Base-by-base conservation (phyloP, 2,329 filamentous ascomycete species). In the Fusarium tupiense region DNA sequence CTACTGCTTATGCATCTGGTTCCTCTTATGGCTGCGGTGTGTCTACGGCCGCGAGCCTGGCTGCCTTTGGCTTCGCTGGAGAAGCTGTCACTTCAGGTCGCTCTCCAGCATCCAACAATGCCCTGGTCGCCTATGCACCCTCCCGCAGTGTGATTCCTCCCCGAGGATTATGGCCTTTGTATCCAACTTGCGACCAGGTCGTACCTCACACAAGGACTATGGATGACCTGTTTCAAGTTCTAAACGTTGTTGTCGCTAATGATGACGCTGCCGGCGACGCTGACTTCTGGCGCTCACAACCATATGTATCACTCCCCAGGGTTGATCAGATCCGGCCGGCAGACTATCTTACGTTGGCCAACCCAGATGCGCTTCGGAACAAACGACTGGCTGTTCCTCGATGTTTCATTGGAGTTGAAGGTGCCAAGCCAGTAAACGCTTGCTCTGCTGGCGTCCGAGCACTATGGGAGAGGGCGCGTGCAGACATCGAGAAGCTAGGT, bases 61-160 rank as follows among this genome's bases (percentile, higher is more conserved):
- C 84, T 12, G 84, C 83, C 0, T 90, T 91, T 67, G 88, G 86
- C 0, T 81, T 90, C 61, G 89, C 85, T 0, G 84, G 83, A 6
- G 89, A 91, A 76, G 89, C 88, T 0, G 86, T 90, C 1, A 88
- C 86, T 2, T 89, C 87, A 0, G 89, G 89, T 2, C 82, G 89
- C 6, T 86, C 86, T 6, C 89, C 88, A 0, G 88, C 88, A 2
- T 88, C 85, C 0, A 90, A 90, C 70, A 90, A 90, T 74, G 86
- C 83, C 1, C 78, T 90, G 6, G 83, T 90, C 0, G 88, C 85
- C 1, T 90, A 90, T 62, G 88, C 89, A 0, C 88, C 89, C 0
- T 90, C 87, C 0, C 83, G 86, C 44, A 87, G 87, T 1, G 69
- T 87, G 0, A 81, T 91, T 22, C 85, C 87, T 5, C 84, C 85